These are phyloP conservation scores for Suaeda aralocaspica DNA, from an alignment of 148 eudicot species.

Conservation along the genomic window DNA sequence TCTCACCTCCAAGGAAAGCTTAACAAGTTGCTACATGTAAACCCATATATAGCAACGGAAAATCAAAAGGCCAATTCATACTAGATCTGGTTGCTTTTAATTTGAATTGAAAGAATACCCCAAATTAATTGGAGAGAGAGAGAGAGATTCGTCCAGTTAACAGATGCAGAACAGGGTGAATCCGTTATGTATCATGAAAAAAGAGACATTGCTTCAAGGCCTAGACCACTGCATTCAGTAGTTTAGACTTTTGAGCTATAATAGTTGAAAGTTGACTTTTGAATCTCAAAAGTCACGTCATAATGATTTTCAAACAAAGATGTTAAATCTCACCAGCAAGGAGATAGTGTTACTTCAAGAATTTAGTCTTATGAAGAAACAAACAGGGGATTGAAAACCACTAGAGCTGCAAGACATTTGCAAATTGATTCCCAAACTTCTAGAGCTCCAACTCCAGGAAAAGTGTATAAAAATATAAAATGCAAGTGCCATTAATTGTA, in stretches of 20 bases:
- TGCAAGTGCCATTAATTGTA: no score
- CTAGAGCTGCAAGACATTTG: neutral
- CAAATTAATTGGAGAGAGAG: no score
- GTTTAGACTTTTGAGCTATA: no score
- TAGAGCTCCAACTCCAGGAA: neutral
- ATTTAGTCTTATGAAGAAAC: no score
- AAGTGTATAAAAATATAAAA: neutral
- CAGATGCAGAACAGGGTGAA: neutral
- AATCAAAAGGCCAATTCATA: no score
- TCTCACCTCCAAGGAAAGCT: neutral
- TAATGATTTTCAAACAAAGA: neutral
- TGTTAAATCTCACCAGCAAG: neutral
- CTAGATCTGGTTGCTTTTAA: no score
- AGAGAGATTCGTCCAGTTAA: neutral
- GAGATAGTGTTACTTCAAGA: neutral
- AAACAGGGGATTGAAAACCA: neutral
- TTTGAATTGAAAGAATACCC: no score
- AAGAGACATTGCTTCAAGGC: no score
- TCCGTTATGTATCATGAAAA: neutral
- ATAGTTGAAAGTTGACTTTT: neutral
- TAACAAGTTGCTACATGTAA: neutral
- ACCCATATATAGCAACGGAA: neutral
- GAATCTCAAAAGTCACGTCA: neutral
- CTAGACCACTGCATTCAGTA: no score
- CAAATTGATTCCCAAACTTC: neutral